Evolutionary conservation across 2,329 filamentous ascomycete species (phyloP).

Genomic region (Trichoderma koningiopsis): DNA sequence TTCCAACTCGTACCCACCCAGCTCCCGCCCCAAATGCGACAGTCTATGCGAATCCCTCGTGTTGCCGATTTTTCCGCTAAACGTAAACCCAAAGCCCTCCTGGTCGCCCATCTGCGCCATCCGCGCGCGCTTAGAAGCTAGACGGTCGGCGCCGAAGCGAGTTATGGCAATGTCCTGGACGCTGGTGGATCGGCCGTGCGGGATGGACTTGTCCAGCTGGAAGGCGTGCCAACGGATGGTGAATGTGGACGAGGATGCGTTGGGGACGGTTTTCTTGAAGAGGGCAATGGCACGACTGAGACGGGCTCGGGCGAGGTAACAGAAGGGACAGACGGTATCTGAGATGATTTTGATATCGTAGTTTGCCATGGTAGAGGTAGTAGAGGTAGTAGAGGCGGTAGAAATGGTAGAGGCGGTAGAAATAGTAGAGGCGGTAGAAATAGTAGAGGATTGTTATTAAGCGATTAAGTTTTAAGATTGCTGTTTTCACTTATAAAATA

Average conservation of each 20-base stretch:
- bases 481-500: background rate
- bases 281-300: constrained; percentile 70
- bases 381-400: too few species aligned
- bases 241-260: constrained; percentile 66
- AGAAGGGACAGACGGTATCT: constrained; percentile 80
- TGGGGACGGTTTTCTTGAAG: constrained; percentile 64
- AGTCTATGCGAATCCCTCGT: constrained; percentile 79
- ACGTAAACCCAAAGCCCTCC: constrained; percentile 74
- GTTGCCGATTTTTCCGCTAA: constrained; percentile 70
- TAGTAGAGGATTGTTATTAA: too few species aligned
- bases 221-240: constrained; percentile 75
- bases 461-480: background rate
- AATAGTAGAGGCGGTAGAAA: too few species aligned
- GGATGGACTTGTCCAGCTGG: constrained; percentile 60
- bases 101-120: constrained; percentile 59
- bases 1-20: constrained; percentile 48
- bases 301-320: constrained; percentile 78
- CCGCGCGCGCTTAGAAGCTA: constrained; percentile 58
- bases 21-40: constrained; percentile 66
- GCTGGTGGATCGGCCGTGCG: constrained; percentile 46
- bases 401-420: constrained; percentile 47
- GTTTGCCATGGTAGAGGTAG: constrained; percentile 59
- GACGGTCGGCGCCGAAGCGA: constrained; percentile 68
- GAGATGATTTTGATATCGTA: constrained; percentile 77
- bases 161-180: constrained; percentile 55